Percentiles rank a stretch among this genome's conserved stretches.
These are phyloP conservation scores for Cryomyces minteri DNA, from an alignment of 495 filamentous ascomycete species.

Conservation along the genomic window DNA sequence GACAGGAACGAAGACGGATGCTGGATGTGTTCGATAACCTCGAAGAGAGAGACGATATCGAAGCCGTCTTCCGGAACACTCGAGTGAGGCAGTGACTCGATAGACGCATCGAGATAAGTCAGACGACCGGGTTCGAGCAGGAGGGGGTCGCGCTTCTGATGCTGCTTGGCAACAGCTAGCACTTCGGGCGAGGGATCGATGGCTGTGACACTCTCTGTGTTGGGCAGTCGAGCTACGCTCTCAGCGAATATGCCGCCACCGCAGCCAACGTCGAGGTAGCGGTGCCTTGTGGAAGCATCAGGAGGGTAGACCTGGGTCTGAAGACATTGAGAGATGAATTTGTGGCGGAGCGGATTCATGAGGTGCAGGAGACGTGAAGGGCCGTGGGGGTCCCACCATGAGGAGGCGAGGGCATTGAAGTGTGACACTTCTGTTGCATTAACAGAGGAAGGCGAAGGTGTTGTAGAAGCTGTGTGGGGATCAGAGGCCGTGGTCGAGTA, in stretches of 20 bases:
- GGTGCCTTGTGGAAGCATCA: conserved; percentile 6
- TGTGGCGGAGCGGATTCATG: conserved; percentile 93
- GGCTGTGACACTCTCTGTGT: conserved; percentile 50
- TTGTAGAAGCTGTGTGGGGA: too few species aligned
- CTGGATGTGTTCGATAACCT: conserved; percentile 84
- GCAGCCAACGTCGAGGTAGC: conserved; percentile 84
- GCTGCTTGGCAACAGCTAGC: conserved; percentile 55
- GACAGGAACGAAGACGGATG: conserved; percentile 52
- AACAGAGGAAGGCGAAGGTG: too few species aligned
- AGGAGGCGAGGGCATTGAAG: conserved; percentile 80
- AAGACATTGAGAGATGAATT: conserved; percentile 66
- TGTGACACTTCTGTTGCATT: conserved; percentile 53
- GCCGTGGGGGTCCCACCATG: conserved; percentile 96
- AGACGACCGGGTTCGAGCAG: conserved; percentile 32
- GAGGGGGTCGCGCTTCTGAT: conserved; percentile 48
- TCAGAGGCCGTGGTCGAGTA: too few species aligned
- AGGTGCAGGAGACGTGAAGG: conserved; percentile 82
- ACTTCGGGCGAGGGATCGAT: conserved; percentile 75
- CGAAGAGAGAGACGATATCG: conserved; percentile 75
- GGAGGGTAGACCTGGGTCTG: conserved; percentile 19
- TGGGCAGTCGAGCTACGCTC: conserved; percentile 57
- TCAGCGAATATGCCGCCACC: conserved; percentile 95
- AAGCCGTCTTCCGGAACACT: conserved; percentile 12
- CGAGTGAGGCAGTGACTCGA: conserved; percentile 45
- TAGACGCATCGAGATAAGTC: conserved; percentile 46